These are phyloP conservation scores for Plasmodium chabaudi DNA, from an alignment of 169 alveolate genomes.

Conservation along the genomic window DNA sequence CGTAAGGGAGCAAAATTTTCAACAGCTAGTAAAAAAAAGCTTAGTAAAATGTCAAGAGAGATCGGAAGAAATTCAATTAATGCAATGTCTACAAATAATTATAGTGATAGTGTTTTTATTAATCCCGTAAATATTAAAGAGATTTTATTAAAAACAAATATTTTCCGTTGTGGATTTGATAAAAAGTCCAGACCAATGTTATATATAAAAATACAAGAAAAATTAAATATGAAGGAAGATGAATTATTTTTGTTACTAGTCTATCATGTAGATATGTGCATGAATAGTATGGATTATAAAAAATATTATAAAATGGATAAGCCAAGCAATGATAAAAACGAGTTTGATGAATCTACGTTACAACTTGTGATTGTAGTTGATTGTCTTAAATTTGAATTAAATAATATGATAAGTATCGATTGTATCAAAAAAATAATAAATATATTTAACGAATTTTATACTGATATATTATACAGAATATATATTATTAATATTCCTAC, in stretches of 20 bases:
- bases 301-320: slow-evolving; percentile 4
- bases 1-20: not conserved
- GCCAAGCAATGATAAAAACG: not conserved
- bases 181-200: slow-evolving; percentile 33
- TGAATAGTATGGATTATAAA: slow-evolving; percentile 40
- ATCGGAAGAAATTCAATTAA: not conserved
- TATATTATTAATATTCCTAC: slow-evolving; percentile 52
- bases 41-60: not conserved
- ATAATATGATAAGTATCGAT: slow-evolving; percentile 63
- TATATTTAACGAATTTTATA: slow-evolving; percentile 65
- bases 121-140: slow-evolving; percentile 32
- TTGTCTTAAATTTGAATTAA: slow-evolving; percentile 57
- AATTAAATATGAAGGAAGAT: slow-evolving; percentile 57
- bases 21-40: not conserved
- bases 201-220: slow-evolving; percentile 60
- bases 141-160: slow-evolving; percentile 31
- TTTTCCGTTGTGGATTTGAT: slow-evolving; percentile 58
- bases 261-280: slow-evolving; percentile 73
- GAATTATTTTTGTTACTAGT: slow-evolving; percentile 36
- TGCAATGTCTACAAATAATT: not conserved
- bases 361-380: slow-evolving; percentile 63
- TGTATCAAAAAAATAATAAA: slow-evolving; percentile 68
- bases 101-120: slow-evolving; percentile 18
- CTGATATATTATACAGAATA: slow-evolving; percentile 61
- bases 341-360: slow-evolving; percentile 27